Base-by-base conservation (phyloP, 139 green algal genomes). In the Raphidocelis subcapitata region DNA sequence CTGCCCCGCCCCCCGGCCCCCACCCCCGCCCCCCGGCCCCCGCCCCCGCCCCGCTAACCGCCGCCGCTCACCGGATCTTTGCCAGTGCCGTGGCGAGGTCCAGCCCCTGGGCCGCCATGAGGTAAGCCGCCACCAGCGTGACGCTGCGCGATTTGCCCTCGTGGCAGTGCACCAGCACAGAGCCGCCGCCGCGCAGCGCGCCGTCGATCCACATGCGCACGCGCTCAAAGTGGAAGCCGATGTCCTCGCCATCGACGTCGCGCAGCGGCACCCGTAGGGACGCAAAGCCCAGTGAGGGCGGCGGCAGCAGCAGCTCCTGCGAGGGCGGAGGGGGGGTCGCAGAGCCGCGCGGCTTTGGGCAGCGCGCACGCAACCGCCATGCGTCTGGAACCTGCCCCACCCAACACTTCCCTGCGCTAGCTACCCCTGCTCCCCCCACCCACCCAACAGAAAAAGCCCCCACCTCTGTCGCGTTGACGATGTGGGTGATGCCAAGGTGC, bases 161-260 rank as follows among this genome's bases (percentile, higher is more conserved):
- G 73, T 90, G 88, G 82, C 94, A 98, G 85, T 98, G 94, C 62
- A 98, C 89, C 59, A 97, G 76, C 59, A 94, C 85, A 29, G 69
- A 75, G 12, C 82, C 84, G 26, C 79, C 79, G 2, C 36, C 54
- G n/a, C 65, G 72, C 29, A 80, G 49, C 23, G 79, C 87, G 20
- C 59, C 69, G 29, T 88, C 62, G 2, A 77, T 67, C 69, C 69
- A 75, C 20, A 24, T 10, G 14, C 31, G 37, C 23, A 67, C 69
- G 56, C n/a, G 31, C 0, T 78, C 46, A 47, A 97, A 93, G 79
- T 88, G 81, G 3, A 14, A 32, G 0, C 41, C 55, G 12, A 98
- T 86, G 69, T 96, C 84, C 76, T 97, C 91, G 5, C 92, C 81
- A 55, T 95, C 89, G 4, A 81, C 70, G 71, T 98, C 94, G 10